phyloP scores from a whole-genome alignment of 306 rosid genomes.

The Purshia tridentata region DNA sequence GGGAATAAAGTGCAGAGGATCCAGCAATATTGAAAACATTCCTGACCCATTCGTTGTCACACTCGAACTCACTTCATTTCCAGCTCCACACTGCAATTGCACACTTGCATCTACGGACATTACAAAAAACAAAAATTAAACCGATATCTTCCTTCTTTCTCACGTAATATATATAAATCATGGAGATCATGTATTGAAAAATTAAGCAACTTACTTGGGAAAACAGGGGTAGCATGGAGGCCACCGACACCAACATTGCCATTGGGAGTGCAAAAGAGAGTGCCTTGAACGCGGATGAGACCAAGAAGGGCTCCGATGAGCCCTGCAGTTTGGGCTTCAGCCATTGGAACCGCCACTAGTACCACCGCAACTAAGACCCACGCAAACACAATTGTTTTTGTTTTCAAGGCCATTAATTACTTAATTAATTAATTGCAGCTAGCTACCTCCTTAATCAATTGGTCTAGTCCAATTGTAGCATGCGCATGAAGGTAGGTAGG shows the following conservation, averaged over 20 bases:
- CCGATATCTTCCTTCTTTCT: too few relatives aligned
- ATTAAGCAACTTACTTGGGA: conserved; percentile 30
- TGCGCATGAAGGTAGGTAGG: too few relatives aligned
- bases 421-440: too few relatives aligned
- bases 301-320: background rate
- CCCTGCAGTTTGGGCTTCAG: conserved; percentile 14
- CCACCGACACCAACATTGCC: conserved; percentile 27
- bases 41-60: conserved; percentile 26
- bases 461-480: too few relatives aligned
- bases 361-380: conserved; percentile 17
- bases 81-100: conserved; percentile 25
- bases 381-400: conserved; percentile 13
- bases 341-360: conserved; percentile 7
- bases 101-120: conserved; percentile 34
- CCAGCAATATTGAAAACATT: background rate
- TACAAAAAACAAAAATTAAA: background rate
- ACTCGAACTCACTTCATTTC: conserved; percentile 18
- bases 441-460: too few relatives aligned
- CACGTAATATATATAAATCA: too few relatives aligned
- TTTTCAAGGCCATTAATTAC: conserved; percentile 26
- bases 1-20: conserved; percentile 22
- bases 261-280: conserved; percentile 25
- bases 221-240: conserved; percentile 28
- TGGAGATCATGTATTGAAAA: too few relatives aligned
- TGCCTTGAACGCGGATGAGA: conserved; percentile 26